Conservation (phyloP, 257 asterid species). For the Scutellaria barbata region DNA sequence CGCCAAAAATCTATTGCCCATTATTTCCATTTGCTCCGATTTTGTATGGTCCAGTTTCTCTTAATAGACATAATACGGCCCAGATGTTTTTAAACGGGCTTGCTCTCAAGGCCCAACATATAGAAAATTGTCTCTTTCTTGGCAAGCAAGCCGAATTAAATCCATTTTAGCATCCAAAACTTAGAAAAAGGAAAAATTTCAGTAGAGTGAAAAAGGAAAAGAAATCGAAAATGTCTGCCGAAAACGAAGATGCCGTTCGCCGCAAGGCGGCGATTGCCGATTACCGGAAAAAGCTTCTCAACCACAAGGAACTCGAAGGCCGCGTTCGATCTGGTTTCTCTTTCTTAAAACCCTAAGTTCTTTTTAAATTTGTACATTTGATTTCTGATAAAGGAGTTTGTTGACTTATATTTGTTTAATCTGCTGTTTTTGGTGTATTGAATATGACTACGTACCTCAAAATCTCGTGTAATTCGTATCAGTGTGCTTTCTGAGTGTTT, state of each 20-base stretch:
- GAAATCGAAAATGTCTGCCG: conserved; percentile 45
- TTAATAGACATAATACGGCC: background rate
- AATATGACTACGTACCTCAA: background rate
- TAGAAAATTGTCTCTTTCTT: conserved; percentile 32
- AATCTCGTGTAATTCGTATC: background rate
- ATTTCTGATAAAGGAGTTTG: background rate
- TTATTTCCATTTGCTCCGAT: too few relatives aligned
- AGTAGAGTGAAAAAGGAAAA: background rate
- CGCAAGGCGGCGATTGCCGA: conserved; percentile 58
- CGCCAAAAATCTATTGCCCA: too few relatives aligned
- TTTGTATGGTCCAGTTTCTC: too few relatives aligned
- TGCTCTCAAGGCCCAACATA: background rate
- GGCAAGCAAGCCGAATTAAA: conserved; percentile 37
- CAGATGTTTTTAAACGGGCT: background rate
- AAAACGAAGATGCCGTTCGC: conserved; percentile 61
- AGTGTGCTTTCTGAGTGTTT: conserved; percentile 20
- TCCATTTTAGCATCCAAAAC: conserved; percentile 1
- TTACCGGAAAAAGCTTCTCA: conserved; percentile 65
- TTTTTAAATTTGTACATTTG: background rate
- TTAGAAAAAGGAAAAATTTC: background rate
- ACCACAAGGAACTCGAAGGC: conserved; percentile 70
- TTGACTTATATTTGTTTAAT: background rate
- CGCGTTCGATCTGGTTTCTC: conserved; percentile 63
- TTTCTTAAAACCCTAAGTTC: conserved; percentile 43
- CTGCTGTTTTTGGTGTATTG: conserved; percentile 10